Conservation (phyloP, 768 basidiomycete genomes). For the Mycena capillaripes region DNA sequence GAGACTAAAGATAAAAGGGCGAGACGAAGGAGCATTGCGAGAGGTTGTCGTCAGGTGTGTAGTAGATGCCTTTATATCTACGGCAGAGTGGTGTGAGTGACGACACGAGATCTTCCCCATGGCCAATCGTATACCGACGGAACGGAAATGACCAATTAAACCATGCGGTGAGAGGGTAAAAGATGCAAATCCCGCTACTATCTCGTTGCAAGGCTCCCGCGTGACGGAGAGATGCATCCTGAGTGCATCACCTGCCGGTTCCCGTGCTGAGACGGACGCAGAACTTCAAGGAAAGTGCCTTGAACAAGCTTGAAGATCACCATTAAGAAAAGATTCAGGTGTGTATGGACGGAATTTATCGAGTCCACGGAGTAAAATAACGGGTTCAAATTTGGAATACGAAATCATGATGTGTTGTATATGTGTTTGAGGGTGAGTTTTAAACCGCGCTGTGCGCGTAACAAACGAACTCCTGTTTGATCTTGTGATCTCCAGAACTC, state of each 20-base stretch:
- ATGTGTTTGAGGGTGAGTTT: no score
- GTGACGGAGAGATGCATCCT: not conserved
- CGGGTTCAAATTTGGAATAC: no score
- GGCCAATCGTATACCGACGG: not conserved
- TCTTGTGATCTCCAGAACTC: no score
- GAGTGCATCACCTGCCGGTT: not conserved
- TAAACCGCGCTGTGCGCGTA: no score
- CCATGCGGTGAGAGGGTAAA: not conserved
- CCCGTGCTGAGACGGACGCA: not conserved
- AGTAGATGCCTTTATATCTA: not conserved
- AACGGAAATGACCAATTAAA: not conserved
- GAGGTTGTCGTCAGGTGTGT: not conserved
- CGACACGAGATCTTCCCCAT: not conserved
- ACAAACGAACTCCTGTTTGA: no score
- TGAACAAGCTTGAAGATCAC: no score
- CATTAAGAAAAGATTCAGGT: no score
- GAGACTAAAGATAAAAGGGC: slow-evolving; percentile 16
- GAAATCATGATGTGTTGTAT: no score
- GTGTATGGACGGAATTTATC: no score
- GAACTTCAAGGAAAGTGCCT: no score
- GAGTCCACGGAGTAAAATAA: no score
- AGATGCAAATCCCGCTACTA: not conserved
- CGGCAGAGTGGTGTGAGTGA: not conserved
- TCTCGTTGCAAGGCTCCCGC: not conserved
- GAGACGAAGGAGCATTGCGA: slow-evolving; percentile 17